Evolutionary conservation across 805 yeast species (phyloP), one percentile per base, ranked within the genome.

Genomic region (Candida taoyuanica): DNA sequence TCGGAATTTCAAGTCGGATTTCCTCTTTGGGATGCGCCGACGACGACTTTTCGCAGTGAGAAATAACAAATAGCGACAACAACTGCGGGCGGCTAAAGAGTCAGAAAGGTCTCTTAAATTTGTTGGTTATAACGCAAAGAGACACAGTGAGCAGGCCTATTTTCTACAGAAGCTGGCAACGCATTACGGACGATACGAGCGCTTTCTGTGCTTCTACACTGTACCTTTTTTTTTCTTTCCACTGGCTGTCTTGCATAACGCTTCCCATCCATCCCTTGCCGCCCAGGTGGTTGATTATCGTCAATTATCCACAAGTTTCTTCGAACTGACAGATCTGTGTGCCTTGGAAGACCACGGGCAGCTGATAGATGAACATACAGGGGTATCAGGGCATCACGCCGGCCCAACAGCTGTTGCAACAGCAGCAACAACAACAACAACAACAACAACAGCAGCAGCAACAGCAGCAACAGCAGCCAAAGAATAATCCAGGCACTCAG

Each of bases 331-430:
- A n/a, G n/a, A n/a, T n/a, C n/a, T n/a, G n/a, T n/a, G n/a, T n/a
- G n/a, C n/a, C n/a, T n/a, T n/a, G n/a, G n/a, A n/a, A n/a, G n/a
- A n/a, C n/a, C n/a, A n/a, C n/a, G n/a, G n/a, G n/a, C 28, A 13
- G 7, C 28, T 7, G 18, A 12, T 14, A 17, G 25, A 45, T 42
- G 46, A 45, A 50, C 43, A 42, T 53, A 47, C 58, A 48, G 43
- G 50, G 51, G 34, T 52, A 40, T 39, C 56, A 51, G 46, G 55
- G 53, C 29, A 31, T 51, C 24, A 49, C 46, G 17, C 53, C 56
- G 27, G 55, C 48, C 4, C 57, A 52, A 38, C 59, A 51, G 39
- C 34, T 49, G 19, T 42, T 49, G 30, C 50, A 42, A 32, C 44
- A 45, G 16, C 44, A 42, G 27, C 47, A 42, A 19, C 45, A 45